Conservation (phyloP, 495 filamentous ascomycete genomes). For the Penicillium soppii region DNA sequence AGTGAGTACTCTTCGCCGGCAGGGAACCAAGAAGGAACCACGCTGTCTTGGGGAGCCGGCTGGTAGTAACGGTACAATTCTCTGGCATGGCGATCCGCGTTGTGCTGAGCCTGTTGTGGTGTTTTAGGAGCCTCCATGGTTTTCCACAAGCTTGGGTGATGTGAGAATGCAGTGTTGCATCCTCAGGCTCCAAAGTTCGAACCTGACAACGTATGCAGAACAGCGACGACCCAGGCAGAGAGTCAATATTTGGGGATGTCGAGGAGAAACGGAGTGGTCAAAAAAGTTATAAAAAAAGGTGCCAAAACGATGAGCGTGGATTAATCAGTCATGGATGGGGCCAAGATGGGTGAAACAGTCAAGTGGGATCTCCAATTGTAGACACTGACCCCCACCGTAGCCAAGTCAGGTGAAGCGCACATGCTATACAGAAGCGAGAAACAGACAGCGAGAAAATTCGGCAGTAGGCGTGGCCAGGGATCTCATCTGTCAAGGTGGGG, state of each 20-base stretch:
- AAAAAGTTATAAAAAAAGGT: conserved; percentile 3
- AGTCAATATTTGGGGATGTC: not conserved
- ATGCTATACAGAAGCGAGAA: conserved; percentile 1
- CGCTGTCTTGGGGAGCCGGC: conserved; percentile 16
- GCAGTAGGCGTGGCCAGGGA: not conserved
- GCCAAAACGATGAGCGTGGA: not conserved
- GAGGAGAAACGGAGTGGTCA: conserved; percentile 1
- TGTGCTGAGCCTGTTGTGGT: conserved; percentile 12
- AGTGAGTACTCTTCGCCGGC: conserved; percentile 9
- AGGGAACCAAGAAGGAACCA: conserved; percentile 22
- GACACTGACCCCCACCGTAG: conserved; percentile 9
- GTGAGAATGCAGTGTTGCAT: conserved; percentile 16
- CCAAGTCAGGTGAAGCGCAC: conserved; percentile 5
- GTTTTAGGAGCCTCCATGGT: conserved; percentile 17
- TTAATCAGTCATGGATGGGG: not conserved
- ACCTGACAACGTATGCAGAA: conserved; percentile 19
- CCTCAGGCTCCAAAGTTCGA: conserved; percentile 19
- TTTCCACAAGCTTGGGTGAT: conserved; percentile 3
- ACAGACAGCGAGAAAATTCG: not conserved
- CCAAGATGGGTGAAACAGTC: not conserved
- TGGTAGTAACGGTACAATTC: conserved; percentile 45
- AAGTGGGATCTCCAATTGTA: conserved; percentile 7
- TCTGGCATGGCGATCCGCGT: conserved; percentile 28
- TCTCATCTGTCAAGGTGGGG: conserved; percentile 17
- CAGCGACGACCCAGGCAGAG: not conserved